Evolutionary conservation across 2,329 filamentous ascomycete genomes (phyloP), one percentile per base, ranked within the genome.

Genomic region (Fusarium praegraminearum): DNA sequence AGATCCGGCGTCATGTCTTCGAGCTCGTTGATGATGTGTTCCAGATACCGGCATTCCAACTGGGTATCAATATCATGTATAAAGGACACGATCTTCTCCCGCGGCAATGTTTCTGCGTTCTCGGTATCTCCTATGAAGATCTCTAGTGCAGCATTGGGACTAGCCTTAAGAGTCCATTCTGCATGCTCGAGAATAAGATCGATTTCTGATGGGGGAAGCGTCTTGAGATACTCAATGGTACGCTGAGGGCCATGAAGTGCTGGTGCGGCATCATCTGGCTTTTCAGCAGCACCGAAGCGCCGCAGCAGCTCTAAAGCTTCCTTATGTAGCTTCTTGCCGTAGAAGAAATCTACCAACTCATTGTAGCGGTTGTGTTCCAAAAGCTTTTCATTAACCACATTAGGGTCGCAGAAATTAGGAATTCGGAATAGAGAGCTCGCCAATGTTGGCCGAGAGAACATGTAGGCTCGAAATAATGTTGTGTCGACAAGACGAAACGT

Each of bases 261-360:
- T 3, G 85, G 85, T 0, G 85, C 83, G 3, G 81, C 81, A 46
- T 85, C 83, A 58, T 86, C 82, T 12, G 83, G 82, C 62, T 83
- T 79, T 30, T 84, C 79, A 3, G 86, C 84, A 30, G 87, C 87
- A 20, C 95, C 95, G 72, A 98, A 98, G 68, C 90, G 91, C 72
- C 89, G 87, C 1, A 99, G 85, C 32, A 98, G 82, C 70, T 93
- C 91, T 20, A 99, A 82, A 0, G 96, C 95, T 76, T 97, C 90
- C 20, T 91, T 89, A 79, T 99, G 96, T 41, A 98, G 86, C 78
- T 91, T 94, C 82, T 99, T 99, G 68, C 96, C 96, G 75, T 97
- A 93, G 72, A 98, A 90, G 77, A 99, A 99, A 78, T 98, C 95
- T n/a, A 99, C 94, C 3, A 99, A 84, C 80, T 98, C 95, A 53